Base-by-base conservation (phyloP, 2,329 filamentous ascomycete species). In the Exophiala sp. region DNA sequence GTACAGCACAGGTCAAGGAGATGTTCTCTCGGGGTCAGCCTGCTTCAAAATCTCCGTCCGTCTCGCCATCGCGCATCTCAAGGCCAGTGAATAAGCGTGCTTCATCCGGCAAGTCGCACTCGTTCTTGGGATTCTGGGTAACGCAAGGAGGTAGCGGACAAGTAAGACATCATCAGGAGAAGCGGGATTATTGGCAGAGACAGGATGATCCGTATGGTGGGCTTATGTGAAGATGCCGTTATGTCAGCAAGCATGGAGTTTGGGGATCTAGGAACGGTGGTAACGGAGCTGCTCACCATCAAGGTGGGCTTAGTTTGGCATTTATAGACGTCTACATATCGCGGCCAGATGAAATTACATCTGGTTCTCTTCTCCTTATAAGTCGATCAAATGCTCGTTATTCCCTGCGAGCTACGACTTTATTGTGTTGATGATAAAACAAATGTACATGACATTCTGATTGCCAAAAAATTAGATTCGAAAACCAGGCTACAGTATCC, bases 151-250 rank as follows among this genome's bases (percentile, higher is more conserved):
- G 41, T 9, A 14, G 21, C 41, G 41, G 41, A 9, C 21, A 43
- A n/a, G 9, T 24, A 14, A 11, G 6, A 4, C 41, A n/a, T 32
- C 41, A 24, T 5, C 41, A 32, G 20, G 24, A 29, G 24, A 29
- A 29, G 24, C 24, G 24, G 24, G 24, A 29, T 8, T 29, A 33
- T n/a, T 47, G 44, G 44, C 45, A 55, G 24, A 38, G 56, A 34
- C 52, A 50, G 42, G 56, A 59, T 42, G 56, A 59, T 48, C 52
- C 52, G 16, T 59, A 59, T 40, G 52, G 47, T 4, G 52, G 56
- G 36, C 39, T 59, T 29, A 59, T 59, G 56, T 59, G n/a, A n/a
- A n/a, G n/a, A n/a, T n/a, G n/a, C n/a, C n/a, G n/a, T n/a, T n/a
- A n/a, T n/a, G 24, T 29, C 3, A 29, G 5, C 24, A 8, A 29